Evolutionary conservation across 495 filamentous ascomycete species (phyloP).

Genomic region (Mytilinidion resinicola): DNA sequence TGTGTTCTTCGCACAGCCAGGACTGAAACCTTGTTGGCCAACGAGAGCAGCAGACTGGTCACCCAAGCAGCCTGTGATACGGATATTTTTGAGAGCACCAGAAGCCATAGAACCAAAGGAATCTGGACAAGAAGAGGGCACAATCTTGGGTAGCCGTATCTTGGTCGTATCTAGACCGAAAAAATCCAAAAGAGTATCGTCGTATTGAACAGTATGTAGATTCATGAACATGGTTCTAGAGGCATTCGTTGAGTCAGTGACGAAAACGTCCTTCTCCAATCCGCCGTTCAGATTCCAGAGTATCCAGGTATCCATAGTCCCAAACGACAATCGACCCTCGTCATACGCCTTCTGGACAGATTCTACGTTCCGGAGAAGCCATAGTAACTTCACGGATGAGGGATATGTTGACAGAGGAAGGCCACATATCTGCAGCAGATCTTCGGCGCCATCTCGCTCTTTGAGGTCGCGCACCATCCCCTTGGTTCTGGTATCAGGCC

Average conservation of each 20-base stretch:
- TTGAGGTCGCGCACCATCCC: conserved; percentile 77
- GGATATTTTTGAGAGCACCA: conserved; percentile 66
- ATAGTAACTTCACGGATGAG: conserved; percentile 81
- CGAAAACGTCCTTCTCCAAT: conserved; percentile 58
- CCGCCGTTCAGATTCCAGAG: conserved; percentile 87
- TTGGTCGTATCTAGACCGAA: conserved; percentile 74
- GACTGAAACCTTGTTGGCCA: conserved; percentile 82
- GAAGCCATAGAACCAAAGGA: conserved; percentile 64
- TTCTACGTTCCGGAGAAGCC: conserved; percentile 70
- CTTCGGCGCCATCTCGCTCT: conserved; percentile 56
- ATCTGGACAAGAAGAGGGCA: conserved; percentile 73
- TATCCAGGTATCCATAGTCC: conserved; percentile 91
- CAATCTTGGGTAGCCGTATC: conserved; percentile 74
- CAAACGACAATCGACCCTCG: conserved; percentile 74
- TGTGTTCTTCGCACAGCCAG: conserved; percentile 89
- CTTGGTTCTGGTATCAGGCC: conserved; percentile 85
- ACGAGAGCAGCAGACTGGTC: conserved; percentile 92
- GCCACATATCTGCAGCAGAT: conserved; percentile 69
- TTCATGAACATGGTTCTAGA: conserved; percentile 98
- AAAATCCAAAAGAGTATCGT: conserved; percentile 72
- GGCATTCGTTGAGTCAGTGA: conserved; percentile 90
- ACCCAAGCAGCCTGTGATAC: conserved; percentile 80
- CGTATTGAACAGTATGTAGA: conserved; percentile 77
- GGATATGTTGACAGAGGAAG: conserved; percentile 91
- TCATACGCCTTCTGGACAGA: conserved; percentile 73